Percentiles rank a stretch among this genome's conserved stretches.
Evolutionary conservation across 805 yeast species (phyloP).

Genomic region (Pichia kluyveri): DNA sequence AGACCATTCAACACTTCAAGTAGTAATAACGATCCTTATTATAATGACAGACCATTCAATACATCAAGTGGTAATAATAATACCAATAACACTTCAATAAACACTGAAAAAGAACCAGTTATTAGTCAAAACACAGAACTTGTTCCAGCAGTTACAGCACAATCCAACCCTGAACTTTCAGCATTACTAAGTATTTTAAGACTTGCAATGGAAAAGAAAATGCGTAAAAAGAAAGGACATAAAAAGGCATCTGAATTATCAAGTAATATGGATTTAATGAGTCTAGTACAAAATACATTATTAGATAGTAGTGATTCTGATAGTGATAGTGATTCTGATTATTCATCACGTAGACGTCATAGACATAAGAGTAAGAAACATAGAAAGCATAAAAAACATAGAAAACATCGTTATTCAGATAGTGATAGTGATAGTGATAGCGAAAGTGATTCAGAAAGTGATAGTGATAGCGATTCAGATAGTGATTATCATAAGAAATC

Average conservation of each 20-base stretch:
- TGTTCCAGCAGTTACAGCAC: background rate
- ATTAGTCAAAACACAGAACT: background rate
- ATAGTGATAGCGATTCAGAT: slow-evolving; percentile 2
- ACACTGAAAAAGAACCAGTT: too few species aligned
- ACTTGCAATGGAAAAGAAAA: background rate
- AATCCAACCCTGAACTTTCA: background rate
- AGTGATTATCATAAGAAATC: background rate
- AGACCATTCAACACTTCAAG: background rate
- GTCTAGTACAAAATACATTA: slow-evolving; percentile 1
- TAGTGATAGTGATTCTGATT: background rate
- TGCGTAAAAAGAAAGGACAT: slow-evolving; percentile 2
- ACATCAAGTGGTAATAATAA: background rate
- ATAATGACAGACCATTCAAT: too few species aligned
- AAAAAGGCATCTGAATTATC: background rate
- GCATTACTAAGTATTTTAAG: background rate
- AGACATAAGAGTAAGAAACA: too few species aligned
- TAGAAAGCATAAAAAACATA: too few species aligned
- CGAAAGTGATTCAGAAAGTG: background rate
- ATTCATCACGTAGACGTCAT: background rate
- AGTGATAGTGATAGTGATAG: background rate
- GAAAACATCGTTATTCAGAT: background rate
- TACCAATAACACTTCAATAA: too few species aligned
- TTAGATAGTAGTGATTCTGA: background rate
- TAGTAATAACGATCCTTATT: background rate
- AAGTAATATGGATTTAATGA: background rate